Base-by-base conservation (phyloP, 495 filamentous ascomycete species). In the Ascodesmis nigricans region DNA sequence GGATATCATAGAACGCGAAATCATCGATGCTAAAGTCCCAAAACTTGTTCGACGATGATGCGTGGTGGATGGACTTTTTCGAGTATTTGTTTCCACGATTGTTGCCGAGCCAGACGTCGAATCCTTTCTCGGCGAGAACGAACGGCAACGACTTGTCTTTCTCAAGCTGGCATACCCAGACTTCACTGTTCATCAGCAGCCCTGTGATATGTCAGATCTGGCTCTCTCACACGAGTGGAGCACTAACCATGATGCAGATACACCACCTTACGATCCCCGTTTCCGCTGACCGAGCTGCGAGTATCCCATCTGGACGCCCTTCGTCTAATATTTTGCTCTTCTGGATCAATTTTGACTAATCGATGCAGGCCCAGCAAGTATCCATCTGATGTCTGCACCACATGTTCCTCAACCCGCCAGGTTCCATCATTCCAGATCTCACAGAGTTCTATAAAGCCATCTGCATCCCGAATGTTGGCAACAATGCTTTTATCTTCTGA, bases 11-110 rank as follows among this genome's bases (percentile, higher is more conserved):
- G 52, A 97, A 91, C 27, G 87, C 87, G 53, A 97, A 97, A 53
- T 97, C 75, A 48, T 97, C 87, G 47, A 97, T 91, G 6, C 77
- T 90, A 41, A 95, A 97, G 56, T 93, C 69, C 87, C 87, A 97
- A 48, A 97, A 97, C 19, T 69, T 62, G 21, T 64, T 66, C 0
- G 74, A 71, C 5, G 67, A 68, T 0, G 87, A 82, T 4, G 81
- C 71, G 33, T 58, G 63, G 24, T 68, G 59, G 22, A 77, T 64
- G 0, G 71, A 84, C 53, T 95, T 97, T 54, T 95, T 97, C 19
- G 80, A 87, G 54, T 97, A 97, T 48, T 97, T 97, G 61, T 97
- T 97, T 15, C 87, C 87, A 4, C 87, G 69, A 48, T 97, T 97
- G 46, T 97, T 97, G 11, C 87, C 87, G 35, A 95, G 59, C 87